Evolutionary conservation across 1,284 basidiomycete genomes (phyloP).

Genomic region (Gymnopus androsaceus): DNA sequence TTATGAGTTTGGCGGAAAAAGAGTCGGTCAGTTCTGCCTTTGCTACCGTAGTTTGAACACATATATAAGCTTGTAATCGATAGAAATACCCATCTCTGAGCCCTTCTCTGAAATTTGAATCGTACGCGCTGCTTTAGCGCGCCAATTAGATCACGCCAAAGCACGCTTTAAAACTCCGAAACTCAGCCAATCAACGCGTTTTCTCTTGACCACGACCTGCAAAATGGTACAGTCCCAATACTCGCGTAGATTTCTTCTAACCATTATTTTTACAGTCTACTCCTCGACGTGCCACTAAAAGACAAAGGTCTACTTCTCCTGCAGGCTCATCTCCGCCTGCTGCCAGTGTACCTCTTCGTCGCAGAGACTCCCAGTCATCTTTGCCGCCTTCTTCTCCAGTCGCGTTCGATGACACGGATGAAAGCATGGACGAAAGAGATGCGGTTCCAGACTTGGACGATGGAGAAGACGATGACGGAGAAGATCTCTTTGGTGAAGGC

Average conservation of each 20-base stretch:
- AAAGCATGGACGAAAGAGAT: conserved; percentile 76
- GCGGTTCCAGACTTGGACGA: conserved; percentile 50
- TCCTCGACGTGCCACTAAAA: conserved; percentile 54
- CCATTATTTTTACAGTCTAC: conserved; percentile 23
- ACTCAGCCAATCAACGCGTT: neutral
- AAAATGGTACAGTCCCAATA: conserved; percentile 13
- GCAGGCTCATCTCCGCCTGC: conserved; percentile 54
- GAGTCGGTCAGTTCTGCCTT: conserved; percentile 9
- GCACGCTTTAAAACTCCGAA: conserved; percentile 35
- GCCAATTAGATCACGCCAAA: too few relatives aligned
- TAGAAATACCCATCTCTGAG: too few relatives aligned
- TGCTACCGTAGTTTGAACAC: neutral
- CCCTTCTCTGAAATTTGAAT: too few relatives aligned
- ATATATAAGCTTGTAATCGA: too few relatives aligned
- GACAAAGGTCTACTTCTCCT: conserved; percentile 63
- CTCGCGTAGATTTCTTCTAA: conserved; percentile 33
- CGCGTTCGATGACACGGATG: conserved; percentile 87
- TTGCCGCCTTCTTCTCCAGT: conserved; percentile 83
- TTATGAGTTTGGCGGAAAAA: conserved; percentile 28
- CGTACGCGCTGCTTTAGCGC: too few relatives aligned
- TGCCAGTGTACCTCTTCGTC: conserved; percentile 42
- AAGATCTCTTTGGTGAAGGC: conserved; percentile 89
- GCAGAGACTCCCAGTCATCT: conserved; percentile 67
- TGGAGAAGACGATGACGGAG: conserved; percentile 83
- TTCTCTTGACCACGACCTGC: neutral